Evolutionary conservation across 2,329 filamentous ascomycete genomes (phyloP), one percentile per base, ranked within the genome.

Genomic region (Septoria petroselini): DNA sequence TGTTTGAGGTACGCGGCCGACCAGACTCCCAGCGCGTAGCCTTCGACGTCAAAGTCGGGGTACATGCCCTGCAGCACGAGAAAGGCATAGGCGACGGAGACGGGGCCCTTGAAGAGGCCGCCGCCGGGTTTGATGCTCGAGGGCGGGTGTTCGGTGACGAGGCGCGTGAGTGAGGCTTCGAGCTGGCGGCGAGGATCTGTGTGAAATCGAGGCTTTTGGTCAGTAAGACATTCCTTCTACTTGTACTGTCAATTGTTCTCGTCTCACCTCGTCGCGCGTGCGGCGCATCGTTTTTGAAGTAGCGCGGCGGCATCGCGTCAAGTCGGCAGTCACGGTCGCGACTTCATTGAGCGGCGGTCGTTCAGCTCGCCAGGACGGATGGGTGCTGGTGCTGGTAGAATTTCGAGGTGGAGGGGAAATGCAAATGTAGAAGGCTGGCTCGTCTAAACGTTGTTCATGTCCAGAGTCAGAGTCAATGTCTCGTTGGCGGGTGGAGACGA

Each of bases 61-160:
- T 77, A 77, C 48, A 74, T 62, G 48, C 70, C 70, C 52, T 76
- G 73, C 5, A 77, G 70, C 15, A 74, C 68, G 54, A 75, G 73
- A 63, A 77, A 75, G 25, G 74, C 67, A 58, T 74, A 77, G 21
- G 75, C 74, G 34, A 77, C 69, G 40, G 69, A 72, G 38, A 75
- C 71, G 7, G 74, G 73, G 12, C 75, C 75, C 62, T 75, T 73
- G 65, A 75, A 77, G 21, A 77, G 68, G 17, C 75, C 75, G 31
- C 75, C 75, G 38, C 71, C 70, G 7, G 74, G 73, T 23, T 67
- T 66, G 39, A 76, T 62, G 35, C 67, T 65, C 37, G 73, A 69
- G 15, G 75, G 75, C 37, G 75, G 74, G 57, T 75, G 63, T 8
- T 74, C 67, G 41, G 66, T 73, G 37, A 76, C 70, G 31, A 77